Evolutionary conservation across 805 yeast genomes (phyloP), one percentile per base, ranked within the genome.

Genomic region (Starmerella scarabaei): DNA sequence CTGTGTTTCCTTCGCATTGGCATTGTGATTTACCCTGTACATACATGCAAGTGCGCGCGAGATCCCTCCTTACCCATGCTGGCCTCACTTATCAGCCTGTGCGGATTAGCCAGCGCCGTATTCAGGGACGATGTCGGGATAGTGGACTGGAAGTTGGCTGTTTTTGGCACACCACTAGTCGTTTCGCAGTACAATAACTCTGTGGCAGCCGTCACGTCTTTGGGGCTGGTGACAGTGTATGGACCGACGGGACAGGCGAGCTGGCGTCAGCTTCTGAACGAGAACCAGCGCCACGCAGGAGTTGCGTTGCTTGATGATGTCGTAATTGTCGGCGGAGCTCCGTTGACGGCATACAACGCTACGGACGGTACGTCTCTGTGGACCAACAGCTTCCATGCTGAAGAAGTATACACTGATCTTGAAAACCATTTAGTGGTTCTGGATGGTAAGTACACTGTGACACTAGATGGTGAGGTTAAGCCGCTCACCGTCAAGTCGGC

Each of bases 91-190:
- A 30, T 30, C 33, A 38, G 32, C 21, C 21, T 42, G 35, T 16
- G 32, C 30, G 39, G 44, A 11, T 20, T 20, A 15, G 52, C 39
- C 2, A 32, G 44, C 21, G 62, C 62, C 2, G 61, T 60, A 20
- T 61, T 48, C 39, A 43, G 48, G 3, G 64, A 60, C 33, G 63
- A 59, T 32, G 63, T 59, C 4, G 54, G 43, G 34, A 31, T 32
- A 3, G 51, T 55, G 9, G 65, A 61, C 46, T 59, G 63, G 62
- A 55, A 49, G 12, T 20, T 35, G 6, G 42, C 44, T 5, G 41
- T 44, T 2, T 27, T 59, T 5, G 65, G 65, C 24, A 14, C 27
- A 5, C 47, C 54, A 2, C 44, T 35, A 3, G 33, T 39, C 17
- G 48, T 34, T 5, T 36, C 35, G 3, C 38, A 38, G 18, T 40